Evolutionary conservation across 345 rosid genomes (phyloP), one percentile per base, ranked within the genome.

Genomic region (Camelina hispida): DNA sequence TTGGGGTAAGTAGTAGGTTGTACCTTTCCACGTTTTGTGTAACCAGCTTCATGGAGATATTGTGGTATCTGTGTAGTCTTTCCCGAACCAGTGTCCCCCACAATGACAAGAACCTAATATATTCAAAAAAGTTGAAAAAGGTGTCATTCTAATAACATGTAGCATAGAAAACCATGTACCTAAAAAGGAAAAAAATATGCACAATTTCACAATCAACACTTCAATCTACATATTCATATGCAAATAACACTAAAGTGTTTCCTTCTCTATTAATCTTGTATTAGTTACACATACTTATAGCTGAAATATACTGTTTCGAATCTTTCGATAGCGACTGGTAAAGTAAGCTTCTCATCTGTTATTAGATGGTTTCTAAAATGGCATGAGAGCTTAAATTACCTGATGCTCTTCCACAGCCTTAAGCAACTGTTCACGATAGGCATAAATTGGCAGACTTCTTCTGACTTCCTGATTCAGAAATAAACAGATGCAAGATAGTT

Each of bases 1-100:
- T 64, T 34, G 4, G 46, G 25, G 42, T 9, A 66, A 42, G 74
- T 48, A 23, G 60, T 62, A 75, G 62, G 7, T 42, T 64, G 70
- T 83, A 93, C 98, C 96, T 86, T 92, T 64, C 99, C 99, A 15
- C 76, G 85, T 81, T 87, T 92, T 9, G 97, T 94, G 85, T 91
- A 94, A 77, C 97, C 97, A 75, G 93, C 96, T 84, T 94, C 98
- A 62, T 94, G 96, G 66, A 91, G 95, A 83, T 94, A 94, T 62
- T 94, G 98, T 25, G 97, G 97, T 70, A 91, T 88, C 75, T 93
- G 98, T 15, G 98, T 93, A 48, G 98, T 93, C 87, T 93, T 93
- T 64, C 98, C 98, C 30, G 98, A 94, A 76, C 97, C 97, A 71
- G 99, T 95, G 82, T 95, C 99, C 75, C 99, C 99, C 22, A 95